These are phyloP conservation scores for Fusarium heterosporum DNA, from an alignment of 2,329 filamentous ascomycete species.

Conservation along the genomic window DNA sequence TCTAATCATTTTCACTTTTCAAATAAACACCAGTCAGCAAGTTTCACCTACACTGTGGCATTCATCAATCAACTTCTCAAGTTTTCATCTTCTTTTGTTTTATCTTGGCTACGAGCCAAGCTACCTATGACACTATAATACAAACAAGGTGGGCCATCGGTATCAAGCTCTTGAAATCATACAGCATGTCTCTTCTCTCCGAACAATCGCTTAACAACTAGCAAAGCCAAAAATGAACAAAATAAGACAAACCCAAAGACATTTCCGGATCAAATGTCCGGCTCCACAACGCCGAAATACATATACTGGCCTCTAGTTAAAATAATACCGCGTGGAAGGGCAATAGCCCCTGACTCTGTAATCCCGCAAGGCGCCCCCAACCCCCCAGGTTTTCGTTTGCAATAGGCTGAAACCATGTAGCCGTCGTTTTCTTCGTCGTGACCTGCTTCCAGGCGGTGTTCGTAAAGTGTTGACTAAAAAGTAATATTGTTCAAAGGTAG, in stretches of 20 bases:
- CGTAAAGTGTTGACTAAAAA: constrained; percentile 47
- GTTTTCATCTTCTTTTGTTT: constrained; percentile 24
- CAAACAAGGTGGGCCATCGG: constrained; percentile 21
- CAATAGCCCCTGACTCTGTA: constrained; percentile 21
- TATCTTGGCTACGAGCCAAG: background rate
- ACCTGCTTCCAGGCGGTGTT: constrained; percentile 31
- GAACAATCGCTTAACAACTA: constrained; percentile 21
- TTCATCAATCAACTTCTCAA: background rate
- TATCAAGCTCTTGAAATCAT: constrained; percentile 30
- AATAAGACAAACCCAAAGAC: constrained; percentile 7
- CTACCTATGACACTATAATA: constrained; percentile 33
- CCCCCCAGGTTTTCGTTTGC: constrained; percentile 28
- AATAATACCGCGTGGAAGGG: constrained; percentile 28
- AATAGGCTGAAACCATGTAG: constrained; percentile 40
- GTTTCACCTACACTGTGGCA: background rate
- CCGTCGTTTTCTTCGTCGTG: constrained; percentile 32
- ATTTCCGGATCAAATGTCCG: constrained; percentile 22
- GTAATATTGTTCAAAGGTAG: constrained; percentile 45
- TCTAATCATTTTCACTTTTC: background rate
- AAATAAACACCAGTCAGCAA: background rate
- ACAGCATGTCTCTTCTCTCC: constrained; percentile 29
- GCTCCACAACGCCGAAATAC: constrained; percentile 37
- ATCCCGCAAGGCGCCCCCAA: constrained; percentile 30
- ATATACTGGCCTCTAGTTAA: constrained; percentile 40
- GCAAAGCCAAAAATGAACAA: constrained; percentile 9